A percentile compares a stretch with the other conserved stretches of the same genome.
phyloP scores from a whole-genome alignment of 2,329 filamentous ascomycete genomes.

The Microdochium trichocladiopsis region DNA sequence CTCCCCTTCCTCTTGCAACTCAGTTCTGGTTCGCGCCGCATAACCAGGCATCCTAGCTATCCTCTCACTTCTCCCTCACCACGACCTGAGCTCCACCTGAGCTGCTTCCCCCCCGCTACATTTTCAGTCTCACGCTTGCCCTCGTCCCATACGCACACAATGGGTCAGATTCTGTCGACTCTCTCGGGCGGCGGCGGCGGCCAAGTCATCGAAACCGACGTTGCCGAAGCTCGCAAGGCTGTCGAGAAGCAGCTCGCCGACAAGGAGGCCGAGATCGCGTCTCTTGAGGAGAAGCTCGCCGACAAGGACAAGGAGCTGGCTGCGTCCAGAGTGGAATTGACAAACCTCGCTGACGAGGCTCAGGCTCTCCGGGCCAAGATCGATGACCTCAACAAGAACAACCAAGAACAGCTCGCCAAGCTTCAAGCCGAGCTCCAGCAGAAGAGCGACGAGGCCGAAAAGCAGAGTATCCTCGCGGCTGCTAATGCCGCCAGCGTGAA shows the following conservation, averaged over 20 bases:
- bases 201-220: neutral
- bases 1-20: neutral
- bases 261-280: neutral
- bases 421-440: neutral
- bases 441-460: neutral
- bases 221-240: neutral
- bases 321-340: neutral
- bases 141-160: neutral
- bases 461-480: neutral
- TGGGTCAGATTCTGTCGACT: neutral
- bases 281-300: neutral
- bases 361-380: neutral
- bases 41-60: neutral
- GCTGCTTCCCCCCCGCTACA: neutral
- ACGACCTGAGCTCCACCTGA: neutral
- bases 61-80: neutral
- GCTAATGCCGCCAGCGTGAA: neutral
- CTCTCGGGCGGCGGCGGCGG: neutral
- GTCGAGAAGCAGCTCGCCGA: slow-evolving; percentile 1
- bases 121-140: neutral
- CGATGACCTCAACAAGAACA: neutral
- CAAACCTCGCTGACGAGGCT: neutral
- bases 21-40: neutral
- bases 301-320: neutral
- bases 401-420: neutral